These are phyloP conservation scores for Ligustrum vulgare DNA, from an alignment of 257 asterid genomes.

Conservation along the genomic window DNA sequence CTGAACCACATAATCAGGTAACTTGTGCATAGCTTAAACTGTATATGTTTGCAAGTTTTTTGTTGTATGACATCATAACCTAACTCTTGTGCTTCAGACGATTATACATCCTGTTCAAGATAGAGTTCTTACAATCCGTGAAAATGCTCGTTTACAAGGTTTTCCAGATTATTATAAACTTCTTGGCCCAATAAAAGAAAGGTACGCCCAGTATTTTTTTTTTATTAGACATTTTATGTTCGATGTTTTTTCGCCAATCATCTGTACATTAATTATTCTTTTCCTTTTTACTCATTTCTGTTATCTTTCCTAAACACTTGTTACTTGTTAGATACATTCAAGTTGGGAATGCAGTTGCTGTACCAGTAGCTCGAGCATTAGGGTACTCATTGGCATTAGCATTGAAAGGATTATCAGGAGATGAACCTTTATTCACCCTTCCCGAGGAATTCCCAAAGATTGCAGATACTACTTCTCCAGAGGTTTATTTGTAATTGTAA, in stretches of 20 bases:
- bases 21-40: background rate
- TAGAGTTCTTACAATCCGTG: slow-evolving; percentile 82
- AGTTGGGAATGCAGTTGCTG: slow-evolving; percentile 92
- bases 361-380: slow-evolving; percentile 78
- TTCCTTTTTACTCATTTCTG: background rate
- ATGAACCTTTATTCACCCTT: slow-evolving; percentile 36
- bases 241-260: background rate
- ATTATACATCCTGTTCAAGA: slow-evolving; percentile 71
- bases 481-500: background rate
- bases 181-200: slow-evolving; percentile 70
- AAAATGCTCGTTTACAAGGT: slow-evolving; percentile 91
- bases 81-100: slow-evolving; percentile 31
- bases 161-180: slow-evolving; percentile 79
- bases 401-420: slow-evolving; percentile 34
- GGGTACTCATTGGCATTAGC: slow-evolving; percentile 66
- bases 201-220: slow-evolving; percentile 32
- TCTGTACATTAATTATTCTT: background rate
- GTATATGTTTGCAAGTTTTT: background rate
- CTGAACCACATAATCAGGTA: slow-evolving; percentile 93
- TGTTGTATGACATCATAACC: background rate
- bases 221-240: background rate
- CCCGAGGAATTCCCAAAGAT: slow-evolving; percentile 48
- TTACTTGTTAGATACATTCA: slow-evolving; percentile 56
- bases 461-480: slow-evolving; percentile 29
- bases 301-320: background rate